Percentiles rank a stretch among this genome's conserved stretches.
These are phyloP conservation scores for Diaporthe eres DNA, from an alignment of 2,329 filamentous ascomycete genomes.

Conservation along the genomic window DNA sequence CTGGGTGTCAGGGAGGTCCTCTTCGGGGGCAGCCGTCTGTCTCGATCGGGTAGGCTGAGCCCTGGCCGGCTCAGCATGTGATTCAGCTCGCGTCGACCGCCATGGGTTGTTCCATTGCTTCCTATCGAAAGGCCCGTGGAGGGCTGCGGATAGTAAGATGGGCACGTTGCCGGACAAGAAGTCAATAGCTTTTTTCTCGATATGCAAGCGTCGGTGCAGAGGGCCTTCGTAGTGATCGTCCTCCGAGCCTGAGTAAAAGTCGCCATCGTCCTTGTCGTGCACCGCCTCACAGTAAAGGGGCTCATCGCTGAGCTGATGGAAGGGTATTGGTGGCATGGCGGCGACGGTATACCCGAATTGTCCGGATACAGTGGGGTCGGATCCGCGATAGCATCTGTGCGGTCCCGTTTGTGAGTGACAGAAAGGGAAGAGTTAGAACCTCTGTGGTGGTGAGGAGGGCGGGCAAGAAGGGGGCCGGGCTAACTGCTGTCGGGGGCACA, in stretches of 20 bases:
- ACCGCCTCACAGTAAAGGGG: constrained; percentile 64
- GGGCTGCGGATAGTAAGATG: constrained; percentile 70
- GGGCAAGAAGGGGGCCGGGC: neutral
- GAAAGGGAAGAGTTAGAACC: neutral
- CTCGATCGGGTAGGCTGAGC: constrained; percentile 46
- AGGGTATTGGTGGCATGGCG: constrained; percentile 28
- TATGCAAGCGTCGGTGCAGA: constrained; percentile 63
- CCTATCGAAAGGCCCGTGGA: constrained; percentile 73
- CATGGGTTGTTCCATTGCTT: constrained; percentile 68
- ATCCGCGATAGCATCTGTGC: constrained; percentile 17
- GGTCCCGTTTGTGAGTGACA: neutral
- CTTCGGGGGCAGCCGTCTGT: constrained; percentile 1
- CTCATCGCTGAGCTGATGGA: constrained; percentile 48
- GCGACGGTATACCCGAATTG: constrained; percentile 24
- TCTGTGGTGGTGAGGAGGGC: neutral
- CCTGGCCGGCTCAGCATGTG: constrained; percentile 10
- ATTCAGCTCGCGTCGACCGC: constrained; percentile 51
- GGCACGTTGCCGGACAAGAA: constrained; percentile 71
- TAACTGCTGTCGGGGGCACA: neutral
- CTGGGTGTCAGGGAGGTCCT: constrained; percentile 31
- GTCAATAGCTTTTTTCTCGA: constrained; percentile 70
- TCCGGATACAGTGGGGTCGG: constrained; percentile 13
- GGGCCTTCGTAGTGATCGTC: constrained; percentile 66
- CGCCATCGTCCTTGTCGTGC: constrained; percentile 57
- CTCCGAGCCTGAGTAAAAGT: constrained; percentile 71